Percentiles rank a stretch among this genome's conserved stretches.
These are phyloP conservation scores for Boletus barrowsii DNA, from an alignment of 768 basidiomycete species.

Conservation along the genomic window DNA sequence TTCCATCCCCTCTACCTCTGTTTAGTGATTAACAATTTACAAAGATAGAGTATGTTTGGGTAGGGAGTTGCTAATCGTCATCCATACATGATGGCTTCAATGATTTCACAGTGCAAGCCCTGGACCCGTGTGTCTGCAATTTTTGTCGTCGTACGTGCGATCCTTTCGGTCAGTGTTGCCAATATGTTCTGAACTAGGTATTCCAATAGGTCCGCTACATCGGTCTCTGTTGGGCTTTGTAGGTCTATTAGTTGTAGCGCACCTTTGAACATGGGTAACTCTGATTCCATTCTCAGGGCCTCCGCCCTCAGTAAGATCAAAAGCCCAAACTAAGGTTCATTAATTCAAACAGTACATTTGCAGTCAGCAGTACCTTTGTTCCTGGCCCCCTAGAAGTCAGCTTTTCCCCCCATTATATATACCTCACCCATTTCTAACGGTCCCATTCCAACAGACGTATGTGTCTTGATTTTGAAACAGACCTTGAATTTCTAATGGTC, in stretches of 20 bases:
- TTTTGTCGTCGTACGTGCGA: background rate
- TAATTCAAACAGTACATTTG: background rate
- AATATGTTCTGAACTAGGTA: background rate
- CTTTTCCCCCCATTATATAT: background rate
- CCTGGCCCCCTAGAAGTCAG: background rate
- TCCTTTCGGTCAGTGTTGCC: background rate
- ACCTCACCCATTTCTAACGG: background rate
- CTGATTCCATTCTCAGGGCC: background rate
- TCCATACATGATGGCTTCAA: background rate
- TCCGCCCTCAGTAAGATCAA: background rate
- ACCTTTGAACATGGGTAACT: background rate
- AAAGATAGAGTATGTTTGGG: background rate
- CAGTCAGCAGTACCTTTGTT: background rate
- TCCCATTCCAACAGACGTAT: too few species aligned
- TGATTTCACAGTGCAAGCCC: background rate
- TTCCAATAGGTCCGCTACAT: background rate
- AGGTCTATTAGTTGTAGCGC: background rate
- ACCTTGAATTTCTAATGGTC: too few species aligned
- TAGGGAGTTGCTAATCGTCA: background rate
- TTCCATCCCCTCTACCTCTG: background rate
- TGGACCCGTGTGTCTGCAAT: background rate
- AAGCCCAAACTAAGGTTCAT: background rate
- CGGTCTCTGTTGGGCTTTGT: background rate
- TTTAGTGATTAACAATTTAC: background rate
- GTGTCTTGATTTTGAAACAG: too few species aligned